Percentiles rank a stretch among this genome's conserved stretches.
Conservation (phyloP, 176 grass and related monocot genomes). For the Ampelocalamus luodianensis region DNA sequence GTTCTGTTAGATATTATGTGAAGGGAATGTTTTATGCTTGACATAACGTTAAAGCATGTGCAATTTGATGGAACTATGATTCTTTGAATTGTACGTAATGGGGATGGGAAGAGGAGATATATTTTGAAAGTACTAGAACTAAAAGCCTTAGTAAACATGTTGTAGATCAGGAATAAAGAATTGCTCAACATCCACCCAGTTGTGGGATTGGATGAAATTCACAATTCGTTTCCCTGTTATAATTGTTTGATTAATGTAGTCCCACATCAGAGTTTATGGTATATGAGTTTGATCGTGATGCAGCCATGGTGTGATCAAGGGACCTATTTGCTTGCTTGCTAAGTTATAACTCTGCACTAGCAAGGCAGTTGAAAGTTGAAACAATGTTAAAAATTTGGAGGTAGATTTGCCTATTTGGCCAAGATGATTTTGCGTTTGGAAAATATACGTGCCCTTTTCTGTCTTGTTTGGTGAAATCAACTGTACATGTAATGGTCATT, state of each 20-base stretch:
- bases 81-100: no score
- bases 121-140: no score
- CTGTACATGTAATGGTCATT: not conserved
- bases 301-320: not conserved
- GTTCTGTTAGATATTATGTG: no score
- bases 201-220: not conserved
- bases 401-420: not conserved
- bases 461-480: not conserved
- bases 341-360: not conserved
- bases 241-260: not conserved
- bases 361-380: not conserved
- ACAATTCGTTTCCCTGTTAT: not conserved
- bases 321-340: not conserved
- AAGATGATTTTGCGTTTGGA: not conserved
- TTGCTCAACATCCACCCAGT: not conserved
- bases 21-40: no score
- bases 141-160: not conserved
- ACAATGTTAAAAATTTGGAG: not conserved
- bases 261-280: not conserved
- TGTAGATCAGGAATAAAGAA: not conserved
- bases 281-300: not conserved
- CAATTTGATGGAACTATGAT: no score
- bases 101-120: no score
- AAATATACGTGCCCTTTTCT: not conserved
- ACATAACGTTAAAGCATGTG: no score